Evolutionary conservation across 306 rosid species (phyloP), one percentile per base, ranked within the genome.

Genomic region (Citrullus amarus): DNA sequence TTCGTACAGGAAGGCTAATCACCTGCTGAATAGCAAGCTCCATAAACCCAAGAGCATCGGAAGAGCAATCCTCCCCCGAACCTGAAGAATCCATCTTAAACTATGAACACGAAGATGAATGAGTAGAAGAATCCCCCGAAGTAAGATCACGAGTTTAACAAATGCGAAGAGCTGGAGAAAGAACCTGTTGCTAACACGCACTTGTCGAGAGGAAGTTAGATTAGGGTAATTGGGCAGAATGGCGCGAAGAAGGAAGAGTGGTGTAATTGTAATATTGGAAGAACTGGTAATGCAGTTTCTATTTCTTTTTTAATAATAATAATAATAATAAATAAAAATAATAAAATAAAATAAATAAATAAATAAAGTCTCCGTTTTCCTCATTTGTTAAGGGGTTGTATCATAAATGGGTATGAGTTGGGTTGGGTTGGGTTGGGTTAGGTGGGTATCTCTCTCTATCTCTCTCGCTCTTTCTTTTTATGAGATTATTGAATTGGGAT

Each of bases 11-110:
- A 22, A 11, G 15, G 2, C 0, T 43, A 44, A 10, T 70, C 83
- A 91, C 97, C 93, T 92, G 95, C 3, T 85, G 85, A 70, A 94
- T 79, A 25, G 98, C 97, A 63, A 86, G 89, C 39, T 83, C 87
- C 98, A 94, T 94, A 76, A 92, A 90, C n/a, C 51, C 77, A 67
- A 78, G 57, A 39, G 89, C 85, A 13, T 81, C 80, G 4, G 71
- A 30, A 25, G 82, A 79, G 66, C 43, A 78, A 51, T 66, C 84
- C 54, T 76, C 80, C 30, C 5, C 57, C 5, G 50, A 32, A 70
- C 9, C 54, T 12, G 51, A 20, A 71, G 89, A 80, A 65, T 72
- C 39, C 92, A 90, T 88, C 84, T 79, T 80, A 13, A 70, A 25
- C 59, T 14, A 25, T 0, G 13, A 71, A 16, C 8, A 20, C 56